Evolutionary conservation across 179 eudicot species (phyloP).

Genomic region (Sideroxylon spinosum): DNA sequence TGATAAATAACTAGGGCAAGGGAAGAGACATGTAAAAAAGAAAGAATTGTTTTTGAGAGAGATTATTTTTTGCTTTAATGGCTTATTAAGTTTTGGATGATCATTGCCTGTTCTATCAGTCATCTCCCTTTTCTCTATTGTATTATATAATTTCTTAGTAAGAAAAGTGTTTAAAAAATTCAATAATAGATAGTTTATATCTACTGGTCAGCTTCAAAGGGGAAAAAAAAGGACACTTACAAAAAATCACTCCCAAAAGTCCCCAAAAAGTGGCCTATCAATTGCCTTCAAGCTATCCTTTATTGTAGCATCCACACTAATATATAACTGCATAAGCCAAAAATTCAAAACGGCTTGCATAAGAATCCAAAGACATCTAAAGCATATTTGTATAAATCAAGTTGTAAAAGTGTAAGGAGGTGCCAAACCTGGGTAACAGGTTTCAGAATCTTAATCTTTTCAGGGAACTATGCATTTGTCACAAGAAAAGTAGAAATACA

Average conservation of each 20-base stretch:
- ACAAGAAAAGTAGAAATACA: conserved; percentile 94
- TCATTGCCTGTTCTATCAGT: not conserved
- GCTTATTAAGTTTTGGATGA: not conserved
- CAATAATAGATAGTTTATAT: not conserved
- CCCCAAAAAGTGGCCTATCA: conserved; percentile 96
- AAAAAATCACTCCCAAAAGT: conserved; percentile 96
- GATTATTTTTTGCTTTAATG: not conserved
- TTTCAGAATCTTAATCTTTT: conserved; percentile 61
- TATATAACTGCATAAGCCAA: conserved; percentile 66
- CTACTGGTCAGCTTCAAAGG: not conserved
- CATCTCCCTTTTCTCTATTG: not conserved
- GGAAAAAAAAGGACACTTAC: conserved; percentile 45
- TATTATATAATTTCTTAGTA: not conserved
- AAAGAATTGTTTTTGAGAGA: not conserved
- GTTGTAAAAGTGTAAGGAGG: not conserved
- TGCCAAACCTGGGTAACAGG: conserved; percentile 80
- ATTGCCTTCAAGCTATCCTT: conserved; percentile 96
- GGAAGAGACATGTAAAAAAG: not conserved
- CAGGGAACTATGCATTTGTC: conserved; percentile 99
- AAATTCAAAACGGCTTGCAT: not conserved
- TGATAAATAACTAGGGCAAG: not conserved
- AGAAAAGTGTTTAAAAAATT: not conserved
- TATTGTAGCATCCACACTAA: conserved; percentile 97
- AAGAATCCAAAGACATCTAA: not conserved
- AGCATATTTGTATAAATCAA: not conserved